Base-by-base conservation (phyloP, 2,329 filamentous ascomycete genomes). In the Aureobasidium sp. region DNA sequence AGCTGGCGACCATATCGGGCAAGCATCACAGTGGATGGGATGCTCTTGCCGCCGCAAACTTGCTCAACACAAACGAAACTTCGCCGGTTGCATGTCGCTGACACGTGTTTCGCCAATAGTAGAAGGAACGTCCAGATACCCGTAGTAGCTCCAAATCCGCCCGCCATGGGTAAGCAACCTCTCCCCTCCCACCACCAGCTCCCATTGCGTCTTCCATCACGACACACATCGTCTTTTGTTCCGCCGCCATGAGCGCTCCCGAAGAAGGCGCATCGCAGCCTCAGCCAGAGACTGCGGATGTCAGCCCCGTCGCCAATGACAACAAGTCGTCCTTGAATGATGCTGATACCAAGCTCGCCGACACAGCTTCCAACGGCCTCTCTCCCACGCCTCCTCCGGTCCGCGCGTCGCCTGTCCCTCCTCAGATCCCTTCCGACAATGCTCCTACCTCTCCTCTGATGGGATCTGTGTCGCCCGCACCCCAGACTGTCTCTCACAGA, bases 401-500 rank as follows among this genome's bases (percentile, higher is more conserved):
- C 61, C 70, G 73, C 63, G 71, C 71, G 55, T 76, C 74, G 32
- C 73, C 74, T 56, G 67, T 70, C 54, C 73, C 72, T 22, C 63
- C 67, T 55, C 63, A 68, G 34, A 63, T 49, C 55, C 42, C 70
- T 40, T 67, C 72, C 57, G 74, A 75, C 63, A 78, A 76, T 67
- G 77, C 77, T 64, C 70, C 73, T 49, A 67, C 74, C 27, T 76
- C 78, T 59, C 79, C 78, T 66, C 73, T 76, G 39, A 77, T 80
- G 73, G 63, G 68, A 57, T 73, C 72, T 61, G 76, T 74, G 55
- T 47, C 56, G 29, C 48, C 41, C 19, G 25, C 21, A 4, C 72
- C 73, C 22, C 80, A 83, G 67, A 84, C 81, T 22, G 78, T 84
- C 62, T 78, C 74, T 66, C 83, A 80, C 48, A 83, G 79, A 69